Percentiles rank a stretch among this genome's conserved stretches.
These are phyloP conservation scores for Sclerospora graminicola DNA, from an alignment of 352 stramenopile species.

Conservation along the genomic window DNA sequence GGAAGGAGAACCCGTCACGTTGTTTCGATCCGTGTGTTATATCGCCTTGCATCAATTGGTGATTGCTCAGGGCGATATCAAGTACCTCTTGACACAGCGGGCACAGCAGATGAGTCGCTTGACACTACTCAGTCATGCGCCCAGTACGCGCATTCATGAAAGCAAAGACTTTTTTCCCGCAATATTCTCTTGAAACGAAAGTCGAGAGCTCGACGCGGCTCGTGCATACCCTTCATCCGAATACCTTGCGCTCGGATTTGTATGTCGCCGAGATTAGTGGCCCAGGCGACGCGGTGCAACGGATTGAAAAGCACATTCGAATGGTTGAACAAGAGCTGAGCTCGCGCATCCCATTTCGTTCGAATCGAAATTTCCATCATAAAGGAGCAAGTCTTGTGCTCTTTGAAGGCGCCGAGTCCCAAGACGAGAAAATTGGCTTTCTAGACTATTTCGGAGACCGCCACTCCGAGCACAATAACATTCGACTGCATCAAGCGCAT, in stretches of 20 bases:
- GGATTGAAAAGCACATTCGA: no score
- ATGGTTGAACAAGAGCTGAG: conserved; percentile 65
- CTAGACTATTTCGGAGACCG: conserved; percentile 50
- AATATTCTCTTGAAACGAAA: conserved; percentile 51
- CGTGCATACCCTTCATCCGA: conserved; percentile 37
- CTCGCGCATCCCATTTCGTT: conserved; percentile 24
- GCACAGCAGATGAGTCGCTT: conserved; percentile 46
- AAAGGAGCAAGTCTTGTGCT: conserved; percentile 52
- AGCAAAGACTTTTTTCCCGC: conserved; percentile 51
- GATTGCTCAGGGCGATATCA: no score
- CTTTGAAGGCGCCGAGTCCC: conserved; percentile 60
- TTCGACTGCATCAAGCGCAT: conserved; percentile 54
- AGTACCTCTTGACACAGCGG: conserved; percentile 36
- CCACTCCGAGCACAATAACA: conserved; percentile 43
- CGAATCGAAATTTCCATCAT: conserved; percentile 42
- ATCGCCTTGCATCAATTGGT: no score
- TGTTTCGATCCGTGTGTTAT: conserved; percentile 54
- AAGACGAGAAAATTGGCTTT: conserved; percentile 56
- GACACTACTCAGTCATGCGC: conserved; percentile 59
- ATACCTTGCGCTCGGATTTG: conserved; percentile 50
- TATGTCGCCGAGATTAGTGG: conserved; percentile 62
- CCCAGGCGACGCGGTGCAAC: conserved; percentile 41
- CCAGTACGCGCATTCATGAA: conserved; percentile 47
- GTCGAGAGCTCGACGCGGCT: conserved; percentile 23
- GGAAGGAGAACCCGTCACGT: conserved; percentile 22